These are phyloP conservation scores for Phaseolus lunatus DNA, from an alignment of 306 rosid species.

Conservation along the genomic window DNA sequence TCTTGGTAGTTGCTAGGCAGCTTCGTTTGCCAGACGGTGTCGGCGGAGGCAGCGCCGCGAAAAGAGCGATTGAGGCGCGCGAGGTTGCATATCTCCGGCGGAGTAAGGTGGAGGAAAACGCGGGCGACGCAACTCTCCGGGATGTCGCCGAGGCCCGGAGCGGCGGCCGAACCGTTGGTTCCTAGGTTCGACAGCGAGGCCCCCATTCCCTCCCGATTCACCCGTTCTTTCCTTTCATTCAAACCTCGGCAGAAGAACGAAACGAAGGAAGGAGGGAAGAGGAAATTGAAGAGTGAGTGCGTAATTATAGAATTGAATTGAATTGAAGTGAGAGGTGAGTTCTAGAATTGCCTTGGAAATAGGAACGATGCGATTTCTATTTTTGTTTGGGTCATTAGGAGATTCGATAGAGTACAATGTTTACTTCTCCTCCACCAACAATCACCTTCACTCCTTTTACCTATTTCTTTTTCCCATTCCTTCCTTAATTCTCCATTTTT, in stretches of 20 bases:
- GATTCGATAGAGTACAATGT: no score
- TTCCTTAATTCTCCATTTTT: no score
- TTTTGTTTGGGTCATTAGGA: no score
- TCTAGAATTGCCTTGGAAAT: no score
- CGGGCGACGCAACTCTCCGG: conserved; percentile 94
- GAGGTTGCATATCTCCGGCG: conserved; percentile 91
- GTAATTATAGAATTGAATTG: not conserved
- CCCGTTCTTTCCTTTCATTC: conserved; percentile 8
- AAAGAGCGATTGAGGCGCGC: conserved; percentile 86
- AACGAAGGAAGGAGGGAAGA: not conserved
- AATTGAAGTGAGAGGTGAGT: no score
- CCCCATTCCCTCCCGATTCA: conserved; percentile 60
- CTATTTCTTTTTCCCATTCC: no score
- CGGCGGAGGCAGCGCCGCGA: conserved; percentile 92
- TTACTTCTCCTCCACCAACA: no score
- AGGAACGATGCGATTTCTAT: no score
- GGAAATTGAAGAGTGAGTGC: not conserved
- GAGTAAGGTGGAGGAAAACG: conserved; percentile 77
- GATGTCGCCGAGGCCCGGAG: conserved; percentile 92
- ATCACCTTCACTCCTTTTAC: no score
- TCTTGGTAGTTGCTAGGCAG: conserved; percentile 77
- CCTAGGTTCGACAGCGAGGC: conserved; percentile 79
- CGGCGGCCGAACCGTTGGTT: conserved; percentile 60
- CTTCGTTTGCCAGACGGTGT: conserved; percentile 82
- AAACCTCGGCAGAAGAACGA: not conserved